Percentiles rank a stretch among this genome's conserved stretches.
Evolutionary conservation across 352 stramenopile species (phyloP).

Genomic region (Phytophthora uliginosa): DNA sequence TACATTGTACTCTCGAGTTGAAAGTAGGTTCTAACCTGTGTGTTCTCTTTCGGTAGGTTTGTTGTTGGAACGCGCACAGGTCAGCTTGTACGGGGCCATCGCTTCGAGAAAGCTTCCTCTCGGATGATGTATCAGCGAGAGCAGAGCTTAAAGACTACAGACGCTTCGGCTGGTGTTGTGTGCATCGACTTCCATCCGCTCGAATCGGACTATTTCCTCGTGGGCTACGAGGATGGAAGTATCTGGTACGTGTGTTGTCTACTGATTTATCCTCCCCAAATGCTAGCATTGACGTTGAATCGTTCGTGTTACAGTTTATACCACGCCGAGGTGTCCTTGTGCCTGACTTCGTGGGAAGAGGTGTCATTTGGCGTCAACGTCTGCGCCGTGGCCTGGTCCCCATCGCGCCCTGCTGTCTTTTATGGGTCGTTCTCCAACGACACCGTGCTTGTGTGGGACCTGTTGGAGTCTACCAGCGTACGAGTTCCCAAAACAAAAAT

Average conservation of each 20-base stretch:
- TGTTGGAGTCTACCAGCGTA: constrained; percentile 57
- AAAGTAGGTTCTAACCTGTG: background rate
- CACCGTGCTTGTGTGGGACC: constrained; percentile 62
- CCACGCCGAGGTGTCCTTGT: constrained; percentile 40
- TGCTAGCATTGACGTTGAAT: background rate
- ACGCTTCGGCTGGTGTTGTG: constrained; percentile 40
- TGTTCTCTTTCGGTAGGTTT: constrained; percentile 38
- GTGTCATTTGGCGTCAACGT: constrained; percentile 52
- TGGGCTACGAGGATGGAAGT: constrained; percentile 67
- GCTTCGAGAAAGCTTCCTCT: constrained; percentile 44
- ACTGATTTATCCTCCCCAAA: background rate
- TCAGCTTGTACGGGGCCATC: constrained; percentile 45
- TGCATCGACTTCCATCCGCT: constrained; percentile 69
- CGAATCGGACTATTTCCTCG: constrained; percentile 63
- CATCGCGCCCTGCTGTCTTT: constrained; percentile 60
- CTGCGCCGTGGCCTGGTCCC: constrained; percentile 60
- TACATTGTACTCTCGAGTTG: background rate
- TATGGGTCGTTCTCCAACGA: constrained; percentile 64
- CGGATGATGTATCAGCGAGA: constrained; percentile 32
- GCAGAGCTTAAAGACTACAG: constrained; percentile 12
- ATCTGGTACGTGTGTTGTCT: constrained; percentile 43
- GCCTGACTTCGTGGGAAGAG: constrained; percentile 68
- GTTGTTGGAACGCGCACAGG: constrained; percentile 59
- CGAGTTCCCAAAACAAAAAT: background rate
- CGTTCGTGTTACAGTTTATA: constrained; percentile 51